Percentiles rank a stretch among this genome's conserved stretches.
Evolutionary conservation across 768 basidiomycete genomes (phyloP).

Genomic region (Astraeus odoratus): DNA sequence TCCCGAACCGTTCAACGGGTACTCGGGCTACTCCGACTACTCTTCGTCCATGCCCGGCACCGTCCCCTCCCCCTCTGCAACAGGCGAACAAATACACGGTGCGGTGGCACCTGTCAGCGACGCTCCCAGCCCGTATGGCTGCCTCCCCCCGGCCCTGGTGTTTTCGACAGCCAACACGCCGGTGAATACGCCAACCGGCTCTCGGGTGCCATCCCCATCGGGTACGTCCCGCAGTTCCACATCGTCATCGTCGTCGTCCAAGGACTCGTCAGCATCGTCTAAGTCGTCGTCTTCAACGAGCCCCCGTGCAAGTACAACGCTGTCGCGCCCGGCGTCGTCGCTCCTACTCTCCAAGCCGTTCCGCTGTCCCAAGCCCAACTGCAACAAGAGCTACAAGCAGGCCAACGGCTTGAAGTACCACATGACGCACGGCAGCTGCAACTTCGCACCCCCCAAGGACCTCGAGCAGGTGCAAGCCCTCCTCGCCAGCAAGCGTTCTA

Average conservation of each 20-base stretch:
- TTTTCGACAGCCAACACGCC: conserved; percentile 46
- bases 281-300: conserved; percentile 19
- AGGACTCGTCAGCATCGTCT: conserved; percentile 18
- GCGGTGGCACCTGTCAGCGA: conserved; percentile 25
- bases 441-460: conserved; percentile 87
- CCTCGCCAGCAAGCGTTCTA: conserved; percentile 42
- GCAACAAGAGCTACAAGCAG: conserved; percentile 95
- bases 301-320: conserved; percentile 37
- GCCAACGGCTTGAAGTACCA: conserved; percentile 94
- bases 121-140: conserved; percentile 32
- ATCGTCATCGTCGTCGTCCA: conserved; percentile 13
- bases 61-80: conserved; percentile 26
- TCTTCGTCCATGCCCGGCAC: conserved; percentile 57
- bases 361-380: conserved; percentile 90
- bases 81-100: conserved; percentile 21
- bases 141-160: conserved; percentile 62
- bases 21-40: conserved; percentile 63
- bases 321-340: conserved; percentile 47
- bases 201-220: conserved; percentile 33
- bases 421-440: conserved; percentile 88
- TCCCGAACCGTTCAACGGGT: conserved; percentile 60
- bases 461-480: conserved; percentile 70
- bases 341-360: conserved; percentile 80
- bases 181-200: conserved; percentile 40
- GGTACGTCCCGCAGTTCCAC: conserved; percentile 15